Conservation (phyloP, 257 asterid species). For the Fraxinus cuspidata region DNA sequence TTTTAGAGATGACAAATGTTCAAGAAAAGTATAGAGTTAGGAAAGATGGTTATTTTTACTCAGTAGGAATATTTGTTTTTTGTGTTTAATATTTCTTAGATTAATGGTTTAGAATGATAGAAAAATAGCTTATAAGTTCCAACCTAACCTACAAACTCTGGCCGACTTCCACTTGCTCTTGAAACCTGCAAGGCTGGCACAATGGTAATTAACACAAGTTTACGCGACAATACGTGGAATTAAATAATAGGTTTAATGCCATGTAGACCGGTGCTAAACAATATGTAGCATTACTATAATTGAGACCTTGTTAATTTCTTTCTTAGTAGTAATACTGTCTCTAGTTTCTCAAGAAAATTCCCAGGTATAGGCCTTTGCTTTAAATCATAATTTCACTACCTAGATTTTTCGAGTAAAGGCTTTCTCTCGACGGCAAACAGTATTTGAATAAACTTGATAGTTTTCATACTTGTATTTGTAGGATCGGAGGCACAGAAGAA, state of each 20-base stretch:
- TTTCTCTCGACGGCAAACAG: neutral
- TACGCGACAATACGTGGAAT: too few species aligned
- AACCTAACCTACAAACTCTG: neutral
- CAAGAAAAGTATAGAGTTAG: neutral
- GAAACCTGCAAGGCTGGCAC: neutral
- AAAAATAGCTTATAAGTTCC: neutral
- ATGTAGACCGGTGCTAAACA: too few species aligned
- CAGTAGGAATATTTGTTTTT: neutral
- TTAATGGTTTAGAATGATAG: neutral
- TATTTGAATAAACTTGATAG: neutral
- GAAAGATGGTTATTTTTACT: neutral
- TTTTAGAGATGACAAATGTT: neutral
- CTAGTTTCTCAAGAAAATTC: neutral
- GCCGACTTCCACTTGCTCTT: neutral
- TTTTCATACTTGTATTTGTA: slow-evolving; percentile 23
- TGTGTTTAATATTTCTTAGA: neutral
- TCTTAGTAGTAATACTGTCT: neutral
- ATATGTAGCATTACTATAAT: too few species aligned
- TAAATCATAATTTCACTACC: neutral
- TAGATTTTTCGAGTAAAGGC: too few species aligned
- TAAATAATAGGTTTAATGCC: too few species aligned
- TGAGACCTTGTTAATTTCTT: neutral
- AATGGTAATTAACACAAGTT: too few species aligned
- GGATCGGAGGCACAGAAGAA: slow-evolving; percentile 86
- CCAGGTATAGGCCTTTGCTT: neutral